Base-by-base conservation (phyloP, 306 rosid species). In the Carpinus viminea region DNA sequence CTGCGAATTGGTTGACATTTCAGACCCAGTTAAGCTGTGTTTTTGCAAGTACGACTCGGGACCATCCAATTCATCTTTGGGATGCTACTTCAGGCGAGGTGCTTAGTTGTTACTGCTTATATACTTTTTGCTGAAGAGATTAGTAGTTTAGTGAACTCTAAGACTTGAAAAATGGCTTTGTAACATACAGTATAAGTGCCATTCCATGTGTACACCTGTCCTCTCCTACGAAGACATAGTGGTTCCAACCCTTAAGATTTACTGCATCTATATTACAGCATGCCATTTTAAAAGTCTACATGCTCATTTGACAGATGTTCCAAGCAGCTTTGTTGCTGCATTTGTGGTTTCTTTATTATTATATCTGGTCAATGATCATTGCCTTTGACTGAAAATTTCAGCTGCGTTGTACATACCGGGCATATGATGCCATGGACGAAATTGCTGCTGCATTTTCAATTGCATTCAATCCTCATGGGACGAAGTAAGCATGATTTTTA, bases 1-100 rank as follows among this genome's bases (percentile, higher is more conserved):
- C 64, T 21, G 78, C 70, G 71, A 73, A 28, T 34, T 81, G 79
- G 64, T 64, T 75, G 41, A 55, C 68, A 31, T 88, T 86, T 84
- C 90, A 95, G 98, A 95, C 82, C 88, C 78, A 10, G 90, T 90
- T 78, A 92, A 92, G 92, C 75, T 85, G 86, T 86, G 98, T 95
- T 86, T 92, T 92, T 70, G 98, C 98, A 1, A 95, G 88, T 53
- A 88, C 98, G 7, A 85, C 97, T 56, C 93, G 93, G 1, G 97
- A 92, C 74, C 98, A 92, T 91, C 98, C 98, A 0, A 95, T 95
- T 85, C 98, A 95, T 91, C 88, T 95, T 54, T 95, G 98, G 98
- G 98, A 95, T 90, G 97, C 97, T 76, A 72, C 89, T 16, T 86
- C 97, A 8, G 98, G 97, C 76, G 89, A 92, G 97, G 98, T 95